Evolutionary conservation across 2,329 filamentous ascomycete species (phyloP).

Genomic region (Exserohilum turcica): DNA sequence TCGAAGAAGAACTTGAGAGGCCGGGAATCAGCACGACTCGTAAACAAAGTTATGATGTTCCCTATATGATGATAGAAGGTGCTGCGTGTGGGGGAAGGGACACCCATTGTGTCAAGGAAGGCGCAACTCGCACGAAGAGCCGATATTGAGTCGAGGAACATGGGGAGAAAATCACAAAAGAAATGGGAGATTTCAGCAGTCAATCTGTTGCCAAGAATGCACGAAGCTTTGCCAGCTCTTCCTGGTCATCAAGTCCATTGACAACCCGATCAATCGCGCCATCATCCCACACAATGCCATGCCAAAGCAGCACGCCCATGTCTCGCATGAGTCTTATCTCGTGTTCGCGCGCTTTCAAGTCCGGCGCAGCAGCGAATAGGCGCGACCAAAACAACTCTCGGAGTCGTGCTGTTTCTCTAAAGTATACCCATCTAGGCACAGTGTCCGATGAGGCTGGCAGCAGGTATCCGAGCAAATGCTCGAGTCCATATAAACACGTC

Average conservation of each 20-base stretch:
- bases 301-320: constrained; percentile 66
- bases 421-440: constrained; percentile 47
- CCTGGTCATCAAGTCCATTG: constrained; percentile 55
- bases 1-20: neutral
- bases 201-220: constrained; percentile 36
- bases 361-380: constrained; percentile 45
- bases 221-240: constrained; percentile 61
- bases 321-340: constrained; percentile 54
- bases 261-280: constrained; percentile 65
- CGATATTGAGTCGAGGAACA: too few species aligned
- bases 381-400: constrained; percentile 58
- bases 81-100: constrained; percentile 16
- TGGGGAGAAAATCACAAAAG: neutral
- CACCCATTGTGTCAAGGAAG: constrained; percentile 7
- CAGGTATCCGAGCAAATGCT: constrained; percentile 62
- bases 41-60: constrained; percentile 10
- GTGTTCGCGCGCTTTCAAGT: constrained; percentile 41
- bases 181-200: neutral
- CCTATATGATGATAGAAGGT: constrained; percentile 22
- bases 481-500: constrained; percentile 63
- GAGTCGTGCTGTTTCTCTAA: constrained; percentile 51
- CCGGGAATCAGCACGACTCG: neutral
- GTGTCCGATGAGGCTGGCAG: constrained; percentile 11
- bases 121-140: neutral
- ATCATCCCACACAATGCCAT: constrained; percentile 67